A percentile compares a stretch with the other conserved stretches of the same genome.
These are phyloP conservation scores for Plasmodium billcollinsi DNA, from an alignment of 169 alveolate species.

Conservation along the genomic window DNA sequence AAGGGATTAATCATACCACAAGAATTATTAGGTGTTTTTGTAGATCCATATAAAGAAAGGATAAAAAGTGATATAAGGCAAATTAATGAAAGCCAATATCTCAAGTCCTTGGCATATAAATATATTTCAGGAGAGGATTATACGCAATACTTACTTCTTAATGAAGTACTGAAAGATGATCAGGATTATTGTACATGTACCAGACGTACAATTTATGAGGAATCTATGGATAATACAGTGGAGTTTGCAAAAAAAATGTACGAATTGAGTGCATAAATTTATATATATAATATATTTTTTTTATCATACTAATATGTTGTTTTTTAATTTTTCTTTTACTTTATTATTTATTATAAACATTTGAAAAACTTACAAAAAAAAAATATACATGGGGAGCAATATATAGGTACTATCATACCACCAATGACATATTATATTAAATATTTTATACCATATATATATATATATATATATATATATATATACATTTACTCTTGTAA, in stretches of 20 bases:
- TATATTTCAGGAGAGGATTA: conserved; percentile 69
- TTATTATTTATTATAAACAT: too few species aligned
- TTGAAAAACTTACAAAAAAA: too few species aligned
- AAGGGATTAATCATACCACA: conserved; percentile 51
- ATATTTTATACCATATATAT: too few species aligned
- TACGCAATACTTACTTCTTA: conserved; percentile 52
- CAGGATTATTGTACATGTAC: conserved; percentile 41
- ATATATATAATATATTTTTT: too few species aligned
- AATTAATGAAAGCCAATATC: conserved; percentile 66
- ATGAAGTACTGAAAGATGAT: conserved; percentile 37
- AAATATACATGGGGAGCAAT: too few species aligned
- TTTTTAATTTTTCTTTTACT: too few species aligned
- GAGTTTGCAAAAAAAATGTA: conserved; percentile 61
- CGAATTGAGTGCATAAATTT: conserved; percentile 48
- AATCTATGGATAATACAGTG: conserved; percentile 41
- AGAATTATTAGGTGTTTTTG: conserved; percentile 71
- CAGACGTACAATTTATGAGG: conserved; percentile 33
- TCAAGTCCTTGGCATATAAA: conserved; percentile 49
- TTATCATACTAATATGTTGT: too few species aligned
- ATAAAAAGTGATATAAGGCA: conserved; percentile 55
- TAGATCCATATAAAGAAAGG: conserved; percentile 73
- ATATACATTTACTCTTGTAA: too few species aligned
- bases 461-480: too few species aligned
- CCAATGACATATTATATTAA: too few species aligned
- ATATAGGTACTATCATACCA: too few species aligned